Percentiles rank a stretch among this genome's conserved stretches.
phyloP scores from a whole-genome alignment of 2,329 filamentous ascomycete species.

The Grosmannia penicillata region DNA sequence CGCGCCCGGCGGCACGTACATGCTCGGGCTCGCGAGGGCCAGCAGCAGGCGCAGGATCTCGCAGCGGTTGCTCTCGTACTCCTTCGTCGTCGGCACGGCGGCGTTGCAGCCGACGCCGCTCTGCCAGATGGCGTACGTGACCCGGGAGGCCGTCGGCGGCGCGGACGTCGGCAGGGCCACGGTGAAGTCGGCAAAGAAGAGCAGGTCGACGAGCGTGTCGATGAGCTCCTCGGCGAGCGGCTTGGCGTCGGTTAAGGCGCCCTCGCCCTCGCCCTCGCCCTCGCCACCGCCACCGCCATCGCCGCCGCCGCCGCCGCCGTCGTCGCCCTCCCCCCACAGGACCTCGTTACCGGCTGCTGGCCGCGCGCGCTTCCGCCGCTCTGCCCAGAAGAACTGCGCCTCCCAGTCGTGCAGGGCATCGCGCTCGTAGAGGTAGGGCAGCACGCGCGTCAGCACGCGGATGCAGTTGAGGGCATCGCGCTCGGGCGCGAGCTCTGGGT shows the following conservation, averaged over 20 bases:
- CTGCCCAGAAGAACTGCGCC: conserved; percentile 82
- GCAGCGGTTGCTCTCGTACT: conserved; percentile 83
- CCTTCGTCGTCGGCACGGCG: conserved; percentile 73
- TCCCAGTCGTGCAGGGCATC: conserved; percentile 77
- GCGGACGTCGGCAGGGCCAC: conserved; percentile 50
- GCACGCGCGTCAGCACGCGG: conserved; percentile 71
- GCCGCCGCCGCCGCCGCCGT: too few species aligned
- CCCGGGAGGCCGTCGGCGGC: conserved; percentile 37
- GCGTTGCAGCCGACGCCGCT: conserved; percentile 94
- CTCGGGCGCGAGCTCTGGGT: conserved; percentile 71
- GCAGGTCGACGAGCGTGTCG: conserved; percentile 72
- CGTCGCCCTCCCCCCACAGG: too few species aligned
- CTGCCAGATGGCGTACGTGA: conserved; percentile 93
- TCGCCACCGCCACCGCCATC: conserved; percentile 36
- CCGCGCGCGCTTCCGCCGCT: conserved; percentile 45
- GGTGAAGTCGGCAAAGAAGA: conserved; percentile 87
- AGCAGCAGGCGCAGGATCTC: conserved; percentile 79
- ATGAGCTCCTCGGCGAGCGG: conserved; percentile 87
- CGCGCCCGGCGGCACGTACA: conserved; percentile 74
- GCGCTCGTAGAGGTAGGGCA: conserved; percentile 86
- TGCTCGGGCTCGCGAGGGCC: conserved; percentile 74
- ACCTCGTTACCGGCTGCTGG: conserved; percentile 51
- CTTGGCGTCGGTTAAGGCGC: conserved; percentile 61
- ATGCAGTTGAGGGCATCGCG: conserved; percentile 90
- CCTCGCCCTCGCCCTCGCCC: conserved; percentile 13